These are phyloP conservation scores for Diospyros kaki DNA, from an alignment of 148 eudicot species.

Conservation along the genomic window DNA sequence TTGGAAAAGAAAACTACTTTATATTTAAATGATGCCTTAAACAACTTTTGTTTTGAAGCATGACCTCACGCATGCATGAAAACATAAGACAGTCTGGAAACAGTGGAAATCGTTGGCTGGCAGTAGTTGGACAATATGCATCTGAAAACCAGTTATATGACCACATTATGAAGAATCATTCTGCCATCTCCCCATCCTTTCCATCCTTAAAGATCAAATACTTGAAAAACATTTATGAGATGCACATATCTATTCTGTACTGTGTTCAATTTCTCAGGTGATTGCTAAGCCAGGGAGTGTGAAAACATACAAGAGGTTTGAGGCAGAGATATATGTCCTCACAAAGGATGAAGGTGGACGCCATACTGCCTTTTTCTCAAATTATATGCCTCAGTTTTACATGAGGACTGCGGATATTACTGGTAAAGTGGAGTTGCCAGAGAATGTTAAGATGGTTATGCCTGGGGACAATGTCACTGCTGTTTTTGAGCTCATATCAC, in stretches of 20 bases:
- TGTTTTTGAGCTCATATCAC: slow-evolving; percentile 60
- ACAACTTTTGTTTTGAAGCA: not conserved
- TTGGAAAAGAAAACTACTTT: not conserved
- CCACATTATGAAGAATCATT: too few relatives aligned
- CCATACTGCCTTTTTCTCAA: slow-evolving; percentile 66
- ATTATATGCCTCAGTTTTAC: slow-evolving; percentile 80
- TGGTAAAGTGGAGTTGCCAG: slow-evolving; percentile 75
- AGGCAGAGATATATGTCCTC: slow-evolving; percentile 82
- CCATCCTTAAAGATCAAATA: too few relatives aligned
- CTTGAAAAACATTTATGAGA: too few relatives aligned
- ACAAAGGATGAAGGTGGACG: slow-evolving; percentile 94
- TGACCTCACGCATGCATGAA: too few relatives aligned
- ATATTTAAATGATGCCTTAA: not conserved
- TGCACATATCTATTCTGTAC: not conserved
- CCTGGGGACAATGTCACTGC: slow-evolving; percentile 95
- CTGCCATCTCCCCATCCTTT: too few relatives aligned
- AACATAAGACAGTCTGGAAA: too few relatives aligned
- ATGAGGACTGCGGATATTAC: slow-evolving; percentile 80
- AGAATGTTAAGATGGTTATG: slow-evolving; percentile 85
- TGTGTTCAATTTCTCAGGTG: slow-evolving; percentile 34
- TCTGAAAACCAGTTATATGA: too few relatives aligned
- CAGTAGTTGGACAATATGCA: too few relatives aligned
- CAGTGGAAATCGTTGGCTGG: too few relatives aligned
- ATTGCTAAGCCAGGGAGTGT: slow-evolving; percentile 73
- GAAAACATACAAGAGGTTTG: slow-evolving; percentile 66